Evolutionary conservation across 495 filamentous ascomycete species (phyloP).

Genomic region (Trichocladium antarcticum): DNA sequence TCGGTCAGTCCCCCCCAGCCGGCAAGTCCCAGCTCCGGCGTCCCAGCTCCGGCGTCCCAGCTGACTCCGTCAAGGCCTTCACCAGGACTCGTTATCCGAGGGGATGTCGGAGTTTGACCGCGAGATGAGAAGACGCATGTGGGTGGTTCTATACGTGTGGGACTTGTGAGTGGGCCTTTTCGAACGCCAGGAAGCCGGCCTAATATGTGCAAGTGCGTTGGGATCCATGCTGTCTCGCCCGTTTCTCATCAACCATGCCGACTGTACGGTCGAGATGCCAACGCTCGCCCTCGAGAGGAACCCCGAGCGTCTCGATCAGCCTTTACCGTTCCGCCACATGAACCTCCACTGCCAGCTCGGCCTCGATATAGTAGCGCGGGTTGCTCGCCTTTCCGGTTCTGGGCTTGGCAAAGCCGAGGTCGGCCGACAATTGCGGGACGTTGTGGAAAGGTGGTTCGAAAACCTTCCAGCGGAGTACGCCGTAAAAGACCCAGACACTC

Average conservation of each 20-base stretch:
- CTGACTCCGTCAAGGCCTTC: conserved; percentile 33
- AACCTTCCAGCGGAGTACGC: conserved; percentile 35
- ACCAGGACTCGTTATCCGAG: conserved; percentile 29
- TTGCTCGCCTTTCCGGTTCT: conserved; percentile 7
- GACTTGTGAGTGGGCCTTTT: conserved; percentile 26
- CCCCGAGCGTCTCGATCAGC: conserved; percentile 25
- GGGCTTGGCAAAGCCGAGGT: background rate
- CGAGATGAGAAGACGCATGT: conserved; percentile 35
- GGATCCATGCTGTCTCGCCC: conserved; percentile 31
- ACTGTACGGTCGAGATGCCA: conserved; percentile 28
- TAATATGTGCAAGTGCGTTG: conserved; percentile 24
- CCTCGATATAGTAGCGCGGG: conserved; percentile 17
- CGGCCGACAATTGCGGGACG: conserved; percentile 21
- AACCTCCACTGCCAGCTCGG: conserved; percentile 29
- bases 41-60: too few species aligned
- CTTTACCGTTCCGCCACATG: conserved; percentile 36
- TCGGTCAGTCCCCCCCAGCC: conserved; percentile 24
- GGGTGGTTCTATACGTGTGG: conserved; percentile 34
- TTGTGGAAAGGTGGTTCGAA: conserved; percentile 31
- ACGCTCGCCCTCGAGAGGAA: conserved; percentile 30
- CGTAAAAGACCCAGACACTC: conserved; percentile 30
- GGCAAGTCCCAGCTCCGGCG: background rate
- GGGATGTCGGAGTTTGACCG: conserved; percentile 36
- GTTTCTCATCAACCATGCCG: conserved; percentile 28
- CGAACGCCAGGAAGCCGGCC: background rate